phyloP scores from a whole-genome alignment of 805 yeast species.

The Wickerhamiella slavikovae region DNA sequence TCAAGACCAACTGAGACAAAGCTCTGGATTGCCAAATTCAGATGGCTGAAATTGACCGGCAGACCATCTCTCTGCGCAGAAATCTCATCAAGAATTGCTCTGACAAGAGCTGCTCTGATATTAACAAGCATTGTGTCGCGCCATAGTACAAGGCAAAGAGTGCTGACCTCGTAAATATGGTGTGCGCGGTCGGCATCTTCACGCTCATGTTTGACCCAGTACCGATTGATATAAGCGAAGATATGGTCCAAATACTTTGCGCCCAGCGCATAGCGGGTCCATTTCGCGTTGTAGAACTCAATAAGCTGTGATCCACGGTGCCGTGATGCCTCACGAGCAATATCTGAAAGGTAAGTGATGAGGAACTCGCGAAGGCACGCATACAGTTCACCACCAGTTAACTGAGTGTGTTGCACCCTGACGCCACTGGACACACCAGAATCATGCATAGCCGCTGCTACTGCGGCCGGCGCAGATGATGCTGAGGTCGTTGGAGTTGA shows the following conservation, averaged over 20 bases:
- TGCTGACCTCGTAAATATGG: slow-evolving; percentile 78
- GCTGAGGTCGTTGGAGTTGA: slow-evolving; percentile 7
- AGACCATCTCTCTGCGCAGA: slow-evolving; percentile 63
- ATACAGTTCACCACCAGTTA: slow-evolving; percentile 85
- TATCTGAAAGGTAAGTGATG: slow-evolving; percentile 25
- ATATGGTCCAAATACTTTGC: slow-evolving; percentile 84
- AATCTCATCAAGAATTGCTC: slow-evolving; percentile 56
- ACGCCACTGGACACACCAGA: too few species aligned
- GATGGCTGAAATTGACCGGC: slow-evolving; percentile 40
- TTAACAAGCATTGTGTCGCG: slow-evolving; percentile 57
- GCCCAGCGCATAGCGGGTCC: slow-evolving; percentile 81
- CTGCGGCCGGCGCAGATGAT: slow-evolving; percentile 7
- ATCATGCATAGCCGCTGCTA: too few species aligned
- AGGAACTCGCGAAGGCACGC: slow-evolving; percentile 48
- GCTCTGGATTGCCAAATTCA: slow-evolving; percentile 63
- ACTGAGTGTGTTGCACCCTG: slow-evolving; percentile 17
- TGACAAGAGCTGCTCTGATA: slow-evolving; percentile 37
- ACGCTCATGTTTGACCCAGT: slow-evolving; percentile 94
- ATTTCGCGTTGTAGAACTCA: slow-evolving; percentile 65
- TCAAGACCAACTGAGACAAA: slow-evolving; percentile 83
- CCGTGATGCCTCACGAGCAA: slow-evolving; percentile 7
- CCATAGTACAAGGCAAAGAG: slow-evolving; percentile 78
- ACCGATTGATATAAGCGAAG: slow-evolving; percentile 85
- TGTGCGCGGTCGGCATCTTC: slow-evolving; percentile 59
- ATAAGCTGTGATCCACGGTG: slow-evolving; percentile 24